Evolutionary conservation across 2,329 filamentous ascomycete species (phyloP).

Genomic region (Colletotrichum sp.): DNA sequence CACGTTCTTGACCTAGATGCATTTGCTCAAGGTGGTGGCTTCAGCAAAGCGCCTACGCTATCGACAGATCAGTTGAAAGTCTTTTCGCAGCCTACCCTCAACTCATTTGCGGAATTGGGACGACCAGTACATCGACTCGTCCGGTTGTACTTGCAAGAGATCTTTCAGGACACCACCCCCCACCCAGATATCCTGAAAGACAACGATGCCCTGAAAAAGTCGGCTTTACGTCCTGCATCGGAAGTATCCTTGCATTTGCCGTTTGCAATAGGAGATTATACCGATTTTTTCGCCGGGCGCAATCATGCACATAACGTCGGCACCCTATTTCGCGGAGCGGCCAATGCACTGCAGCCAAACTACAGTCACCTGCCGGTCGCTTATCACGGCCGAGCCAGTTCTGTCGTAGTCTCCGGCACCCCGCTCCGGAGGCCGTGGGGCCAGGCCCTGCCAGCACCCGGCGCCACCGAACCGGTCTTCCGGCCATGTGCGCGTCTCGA

Average conservation of each 20-base stretch:
- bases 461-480: conserved; percentile 61
- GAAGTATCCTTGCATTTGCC: conserved; percentile 68
- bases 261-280: conserved; percentile 76
- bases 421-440: conserved; percentile 70
- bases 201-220: not conserved
- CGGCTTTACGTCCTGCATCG: not conserved
- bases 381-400: conserved; percentile 76
- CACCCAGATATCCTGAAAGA: conserved; percentile 11
- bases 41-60: not conserved
- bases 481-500: conserved; percentile 69
- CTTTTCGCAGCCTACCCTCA: conserved; percentile 60
- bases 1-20: conserved; percentile 65
- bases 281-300: conserved; percentile 78
- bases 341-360: conserved; percentile 75
- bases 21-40: conserved; percentile 19
- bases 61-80: not conserved
- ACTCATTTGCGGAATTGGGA: conserved; percentile 73
- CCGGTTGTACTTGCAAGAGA: conserved; percentile 66
- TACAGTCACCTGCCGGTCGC: conserved; percentile 77
- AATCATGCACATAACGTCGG: conserved; percentile 72
- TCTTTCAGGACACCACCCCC: conserved; percentile 57
- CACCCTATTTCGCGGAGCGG: conserved; percentile 69
- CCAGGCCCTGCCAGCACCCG: conserved; percentile 43
- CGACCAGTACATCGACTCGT: conserved; percentile 69
- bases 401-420: conserved; percentile 73